These are phyloP conservation scores for Crassisporium funariophilum DNA, from an alignment of 768 basidiomycete species.

Conservation along the genomic window DNA sequence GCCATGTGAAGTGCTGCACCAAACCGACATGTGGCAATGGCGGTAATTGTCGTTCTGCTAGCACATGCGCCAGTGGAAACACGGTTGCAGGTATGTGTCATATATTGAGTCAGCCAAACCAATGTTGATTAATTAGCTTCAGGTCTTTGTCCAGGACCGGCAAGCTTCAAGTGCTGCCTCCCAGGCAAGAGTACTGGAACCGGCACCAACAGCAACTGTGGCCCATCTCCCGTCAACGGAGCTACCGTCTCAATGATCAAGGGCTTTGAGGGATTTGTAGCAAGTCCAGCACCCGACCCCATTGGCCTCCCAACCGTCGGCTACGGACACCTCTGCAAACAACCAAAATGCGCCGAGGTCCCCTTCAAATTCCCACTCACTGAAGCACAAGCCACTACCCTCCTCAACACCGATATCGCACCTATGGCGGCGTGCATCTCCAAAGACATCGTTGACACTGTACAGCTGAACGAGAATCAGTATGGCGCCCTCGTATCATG, in stretches of 20 bases:
- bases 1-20: conserved; percentile 29
- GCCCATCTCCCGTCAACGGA: conserved; percentile 25
- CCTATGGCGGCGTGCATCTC: conserved; percentile 26
- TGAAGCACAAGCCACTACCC: conserved; percentile 27
- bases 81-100: conserved; percentile 22
- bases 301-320: conserved; percentile 39
- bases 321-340: conserved; percentile 36
- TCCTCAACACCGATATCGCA: conserved; percentile 29
- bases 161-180: conserved; percentile 29
- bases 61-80: conserved; percentile 23
- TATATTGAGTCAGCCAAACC: not conserved
- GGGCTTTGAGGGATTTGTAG: conserved; percentile 36
- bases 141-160: conserved; percentile 32
- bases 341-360: conserved; percentile 32
- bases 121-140: not conserved
- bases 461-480: conserved; percentile 34
- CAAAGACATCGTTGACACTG: conserved; percentile 20
- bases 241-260: conserved; percentile 34
- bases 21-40: conserved; percentile 26
- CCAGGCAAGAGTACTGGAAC: conserved; percentile 3
- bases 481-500: conserved; percentile 33
- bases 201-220: conserved; percentile 8
- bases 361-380: conserved; percentile 37
- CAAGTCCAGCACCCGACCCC: conserved; percentile 35
- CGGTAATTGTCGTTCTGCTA: conserved; percentile 28